Base-by-base conservation (phyloP, 2,329 filamentous ascomycete species). In the Microascus cirrosus region DNA sequence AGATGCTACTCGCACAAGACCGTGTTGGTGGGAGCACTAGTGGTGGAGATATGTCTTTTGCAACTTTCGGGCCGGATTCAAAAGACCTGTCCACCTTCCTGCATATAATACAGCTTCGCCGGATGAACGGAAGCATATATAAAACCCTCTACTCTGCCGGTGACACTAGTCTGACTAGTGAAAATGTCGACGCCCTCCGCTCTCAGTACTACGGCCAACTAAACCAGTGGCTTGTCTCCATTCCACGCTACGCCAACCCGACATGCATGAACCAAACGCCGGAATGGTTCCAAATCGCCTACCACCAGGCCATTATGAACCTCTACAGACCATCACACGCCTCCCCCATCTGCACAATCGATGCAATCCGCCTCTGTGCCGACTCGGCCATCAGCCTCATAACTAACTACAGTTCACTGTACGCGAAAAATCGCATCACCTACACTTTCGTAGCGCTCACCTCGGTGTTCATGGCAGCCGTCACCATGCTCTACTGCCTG, bases 251-350 rank as follows among this genome's bases (percentile, higher is more conserved):
- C 56, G 32, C 61, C 8, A 58, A 58, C 12, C 63, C 60, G 3
- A 36, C 58, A 11, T 65, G 61, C 7, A 66, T 64, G 57, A 62
- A 62, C 39, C 65, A 67, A 50, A 64, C 65, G 10, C 59, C 62
- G 6, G 65, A 67, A 25, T 67, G 65, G 66, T 66, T 66, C 52
- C 62, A 67, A 25, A 68, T 65, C 18, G 65, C 65, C 0, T 65
- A 64, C 42, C 65, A 65, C 42, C 62, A 65, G 34, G 65, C 63
- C 11, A 59, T 66, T 13, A 57, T 66, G 39, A 61, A 61, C 12
- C 59, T 66, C 13, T 61, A 66, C 53, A 58, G 64, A 8, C 65
- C 65, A 18, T 67, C 65, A 1, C 63, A 61, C 18, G 63, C 61
- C 1, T 61, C 59, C 1, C 63, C 60, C 0, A 24, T 53, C 12